Evolutionary conservation across 78 protist genomes (phyloP), one percentile per base, ranked within the genome.

Genomic region (Corallochytrium limacisporum): DNA sequence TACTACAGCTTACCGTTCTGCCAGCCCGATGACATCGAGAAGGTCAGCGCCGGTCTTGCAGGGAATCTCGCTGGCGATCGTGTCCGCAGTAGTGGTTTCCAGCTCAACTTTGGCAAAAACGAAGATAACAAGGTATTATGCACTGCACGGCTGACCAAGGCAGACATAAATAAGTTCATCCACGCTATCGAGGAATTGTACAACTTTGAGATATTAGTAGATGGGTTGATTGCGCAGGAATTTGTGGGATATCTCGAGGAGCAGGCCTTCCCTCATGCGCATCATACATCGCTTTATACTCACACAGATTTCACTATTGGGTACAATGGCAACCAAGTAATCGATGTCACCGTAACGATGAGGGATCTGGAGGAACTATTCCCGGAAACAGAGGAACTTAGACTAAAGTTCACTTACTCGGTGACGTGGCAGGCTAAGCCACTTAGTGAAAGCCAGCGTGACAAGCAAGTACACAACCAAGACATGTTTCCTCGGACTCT

Each of bases 1-100:
- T 94, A 69, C 77, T 91, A 82, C 66, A 29, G 75, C 29, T 75
- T 94, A 1, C 93, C 93, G 4, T 89, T 77, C 42, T 91, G 96
- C 62, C 46, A 39, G 15, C 91, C 91, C 3, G 35, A 48, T 12
- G 12, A 55, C 1, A 72, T 51, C 44, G 31, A 66, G 32, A 53
- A 4, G 6, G 72, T 54, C 40, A 59, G n/a, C n/a, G n/a, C n/a
- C n/a, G n/a, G n/a, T n/a, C n/a, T n/a, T n/a, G n/a, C n/a, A n/a
- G n/a, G n/a, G n/a, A n/a, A n/a, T n/a, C n/a, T n/a, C n/a, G n/a
- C n/a, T n/a, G n/a, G n/a, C n/a, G n/a, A 22, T 10, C 10, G 22
- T 49, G 37, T 72, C 2, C 22, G 3, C 22, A n/a, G 43, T 50
- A 13, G n/a, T n/a, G n/a, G n/a, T n/a, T n/a, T n/a, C n/a, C n/a